These are phyloP conservation scores for Cyberlindnera maritima DNA, from an alignment of 805 yeast species.

Conservation along the genomic window DNA sequence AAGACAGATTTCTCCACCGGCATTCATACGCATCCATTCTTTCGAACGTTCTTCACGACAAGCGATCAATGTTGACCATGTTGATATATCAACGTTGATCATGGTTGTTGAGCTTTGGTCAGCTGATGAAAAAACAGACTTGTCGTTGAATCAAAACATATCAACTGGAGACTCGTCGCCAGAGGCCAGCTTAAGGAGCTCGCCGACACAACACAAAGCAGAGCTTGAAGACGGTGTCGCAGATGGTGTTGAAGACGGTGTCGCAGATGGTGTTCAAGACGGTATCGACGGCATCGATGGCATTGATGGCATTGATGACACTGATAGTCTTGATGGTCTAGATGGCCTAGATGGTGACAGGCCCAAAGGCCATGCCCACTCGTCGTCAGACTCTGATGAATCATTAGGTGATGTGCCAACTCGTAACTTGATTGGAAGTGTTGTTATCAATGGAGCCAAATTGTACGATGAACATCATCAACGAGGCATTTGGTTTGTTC, in stretches of 20 bases:
- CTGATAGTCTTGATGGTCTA: too few species aligned
- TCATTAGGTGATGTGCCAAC: slow-evolving; percentile 28
- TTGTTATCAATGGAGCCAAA: slow-evolving; percentile 38
- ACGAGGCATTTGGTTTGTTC: slow-evolving; percentile 41
- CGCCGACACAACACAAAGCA: not conserved
- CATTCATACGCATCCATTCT: slow-evolving; percentile 27
- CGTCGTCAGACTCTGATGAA: slow-evolving; percentile 14
- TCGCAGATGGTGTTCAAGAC: not conserved
- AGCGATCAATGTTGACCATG: slow-evolving; percentile 24
- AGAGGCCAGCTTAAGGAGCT: not conserved
- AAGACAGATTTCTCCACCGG: slow-evolving; percentile 34
- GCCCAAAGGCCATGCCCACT: not conserved
- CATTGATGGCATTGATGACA: too few species aligned
- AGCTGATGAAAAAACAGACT: slow-evolving; percentile 28
- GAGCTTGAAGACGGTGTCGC: not conserved
- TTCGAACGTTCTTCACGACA: slow-evolving; percentile 24
- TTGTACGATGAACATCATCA: slow-evolving; percentile 34
- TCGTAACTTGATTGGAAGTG: slow-evolving; percentile 38
- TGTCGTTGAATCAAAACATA: slow-evolving; percentile 23
- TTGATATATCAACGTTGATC: slow-evolving; percentile 35
- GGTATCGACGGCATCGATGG: too few species aligned
- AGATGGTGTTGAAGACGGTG: not conserved
- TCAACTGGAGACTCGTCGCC: not conserved
- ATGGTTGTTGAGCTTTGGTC: slow-evolving; percentile 41
- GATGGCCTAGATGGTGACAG: slow-evolving; percentile 1